Evolutionary conservation across 495 filamentous ascomycete genomes (phyloP).

Genomic region (Rostrohypoxylon terebratum): DNA sequence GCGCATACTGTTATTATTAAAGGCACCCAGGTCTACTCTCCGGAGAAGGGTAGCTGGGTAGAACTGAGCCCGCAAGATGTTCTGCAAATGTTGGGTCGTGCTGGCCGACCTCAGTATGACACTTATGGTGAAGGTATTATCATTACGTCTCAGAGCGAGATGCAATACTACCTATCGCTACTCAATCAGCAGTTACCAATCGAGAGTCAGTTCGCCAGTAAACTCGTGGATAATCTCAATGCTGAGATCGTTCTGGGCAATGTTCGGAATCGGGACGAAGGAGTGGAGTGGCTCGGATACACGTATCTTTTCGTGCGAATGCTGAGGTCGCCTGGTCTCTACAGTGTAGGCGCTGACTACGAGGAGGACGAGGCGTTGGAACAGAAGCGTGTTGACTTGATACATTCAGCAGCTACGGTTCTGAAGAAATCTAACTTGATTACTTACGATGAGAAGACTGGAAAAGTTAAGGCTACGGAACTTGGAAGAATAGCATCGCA

Average conservation of each 20-base stretch:
- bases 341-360: conserved; percentile 95
- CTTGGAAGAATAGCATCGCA: conserved; percentile 95
- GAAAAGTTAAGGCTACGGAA: conserved; percentile 89
- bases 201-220: conserved; percentile 94
- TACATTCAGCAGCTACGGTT: conserved; percentile 91
- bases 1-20: conserved; percentile 98
- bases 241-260: conserved; percentile 97
- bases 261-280: conserved; percentile 91
- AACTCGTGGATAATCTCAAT: conserved; percentile 95
- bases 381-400: conserved; percentile 94
- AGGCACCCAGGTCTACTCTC: conserved; percentile 96
- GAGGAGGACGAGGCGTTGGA: conserved; percentile 91
- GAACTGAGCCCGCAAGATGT: conserved; percentile 98
- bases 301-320: conserved; percentile 98
- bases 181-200: conserved; percentile 98
- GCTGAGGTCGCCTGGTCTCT: conserved; percentile 94
- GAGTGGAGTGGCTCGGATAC: conserved; percentile 98
- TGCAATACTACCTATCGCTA: conserved; percentile 96
- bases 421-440: conserved; percentile 88
- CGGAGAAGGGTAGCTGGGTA: conserved; percentile 98
- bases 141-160: conserved; percentile 93
- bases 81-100: conserved; percentile 97
- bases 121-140: conserved; percentile 99
- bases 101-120: conserved; percentile 95
- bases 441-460: conserved; percentile 95